Percentiles rank a stretch among this genome's conserved stretches.
phyloP scores from a whole-genome alignment of 192 early-diverging fungal species.

The Funneliformis geosporum region DNA sequence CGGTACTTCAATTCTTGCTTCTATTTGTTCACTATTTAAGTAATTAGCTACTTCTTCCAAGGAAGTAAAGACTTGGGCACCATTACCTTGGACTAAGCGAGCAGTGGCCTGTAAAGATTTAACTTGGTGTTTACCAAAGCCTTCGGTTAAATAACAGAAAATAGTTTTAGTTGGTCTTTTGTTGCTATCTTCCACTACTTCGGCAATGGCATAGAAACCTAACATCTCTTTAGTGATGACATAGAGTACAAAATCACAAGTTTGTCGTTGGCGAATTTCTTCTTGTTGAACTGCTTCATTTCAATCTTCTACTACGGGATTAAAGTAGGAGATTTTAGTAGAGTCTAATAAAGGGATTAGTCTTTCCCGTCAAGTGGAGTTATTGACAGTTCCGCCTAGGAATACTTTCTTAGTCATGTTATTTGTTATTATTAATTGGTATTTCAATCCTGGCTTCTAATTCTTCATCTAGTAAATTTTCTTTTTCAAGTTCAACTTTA shows the following conservation, averaged over 20 bases:
- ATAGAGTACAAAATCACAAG: conserved; percentile 9
- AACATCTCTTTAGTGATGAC: conserved; percentile 6
- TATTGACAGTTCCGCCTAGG: conserved; percentile 1
- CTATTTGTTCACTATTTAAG: conserved; percentile 21
- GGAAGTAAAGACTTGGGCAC: neutral
- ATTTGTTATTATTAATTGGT: no score
- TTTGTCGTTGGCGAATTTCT: conserved; percentile 11
- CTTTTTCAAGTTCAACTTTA: neutral
- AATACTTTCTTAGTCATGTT: conserved; percentile 12
- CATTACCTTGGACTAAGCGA: neutral
- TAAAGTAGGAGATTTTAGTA: conserved; percentile 6
- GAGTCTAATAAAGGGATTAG: conserved; percentile 11
- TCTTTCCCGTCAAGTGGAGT: neutral
- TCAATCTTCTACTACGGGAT: conserved; percentile 18
- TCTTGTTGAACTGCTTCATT: neutral
- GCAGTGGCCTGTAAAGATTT: conserved; percentile 4
- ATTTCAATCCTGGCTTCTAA: no score
- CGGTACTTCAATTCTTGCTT: no score
- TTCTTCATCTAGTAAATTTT: no score
- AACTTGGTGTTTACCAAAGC: conserved; percentile 1
- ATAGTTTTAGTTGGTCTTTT: conserved; percentile 21
- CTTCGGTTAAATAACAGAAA: conserved; percentile 13
- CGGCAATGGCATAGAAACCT: conserved; percentile 22
- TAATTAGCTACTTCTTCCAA: conserved; percentile 10
- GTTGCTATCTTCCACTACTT: conserved; percentile 19